phyloP scores from a whole-genome alignment of 768 basidiomycete genomes.

The Podaxis sp. region DNA sequence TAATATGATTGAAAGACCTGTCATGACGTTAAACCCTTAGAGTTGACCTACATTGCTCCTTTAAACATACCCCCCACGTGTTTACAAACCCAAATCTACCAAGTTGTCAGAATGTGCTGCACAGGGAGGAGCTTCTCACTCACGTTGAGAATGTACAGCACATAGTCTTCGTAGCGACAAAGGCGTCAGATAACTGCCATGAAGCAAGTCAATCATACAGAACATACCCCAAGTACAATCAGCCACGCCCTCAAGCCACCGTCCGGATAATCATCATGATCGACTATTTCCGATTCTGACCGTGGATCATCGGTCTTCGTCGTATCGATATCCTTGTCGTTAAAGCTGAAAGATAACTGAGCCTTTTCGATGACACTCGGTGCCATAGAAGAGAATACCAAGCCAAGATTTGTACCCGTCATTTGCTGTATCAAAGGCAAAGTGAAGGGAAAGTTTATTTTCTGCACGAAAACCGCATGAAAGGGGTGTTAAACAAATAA shows the following conservation, averaged over 20 bases:
- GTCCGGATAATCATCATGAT: slow-evolving; percentile 39
- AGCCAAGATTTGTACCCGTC: neutral
- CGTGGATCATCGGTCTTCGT: neutral
- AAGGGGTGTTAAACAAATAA: neutral
- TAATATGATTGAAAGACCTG: slow-evolving; percentile 73
- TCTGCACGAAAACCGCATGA: neutral
- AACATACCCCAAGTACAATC: slow-evolving; percentile 43
- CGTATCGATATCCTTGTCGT: neutral
- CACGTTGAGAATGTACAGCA: slow-evolving; percentile 48
- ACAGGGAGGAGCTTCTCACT: slow-evolving; percentile 17
- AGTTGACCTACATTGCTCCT: neutral
- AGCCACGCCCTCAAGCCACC: slow-evolving; percentile 46
- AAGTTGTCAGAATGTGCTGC: slow-evolving; percentile 15
- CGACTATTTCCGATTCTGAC: neutral
- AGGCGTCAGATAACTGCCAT: neutral
- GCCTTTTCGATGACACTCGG: neutral
- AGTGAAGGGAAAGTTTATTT: neutral
- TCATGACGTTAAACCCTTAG: neutral
- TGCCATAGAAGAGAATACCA: neutral
- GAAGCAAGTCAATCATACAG: slow-evolving; percentile 2
- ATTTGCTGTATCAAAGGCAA: neutral
- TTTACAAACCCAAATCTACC: slow-evolving; percentile 67
- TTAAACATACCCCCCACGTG: slow-evolving; percentile 64
- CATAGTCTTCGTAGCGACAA: slow-evolving; percentile 34
- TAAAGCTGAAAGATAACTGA: neutral